Evolutionary conservation across 2,329 filamentous ascomycete species (phyloP).

Genomic region (Cladosporium sp.): DNA sequence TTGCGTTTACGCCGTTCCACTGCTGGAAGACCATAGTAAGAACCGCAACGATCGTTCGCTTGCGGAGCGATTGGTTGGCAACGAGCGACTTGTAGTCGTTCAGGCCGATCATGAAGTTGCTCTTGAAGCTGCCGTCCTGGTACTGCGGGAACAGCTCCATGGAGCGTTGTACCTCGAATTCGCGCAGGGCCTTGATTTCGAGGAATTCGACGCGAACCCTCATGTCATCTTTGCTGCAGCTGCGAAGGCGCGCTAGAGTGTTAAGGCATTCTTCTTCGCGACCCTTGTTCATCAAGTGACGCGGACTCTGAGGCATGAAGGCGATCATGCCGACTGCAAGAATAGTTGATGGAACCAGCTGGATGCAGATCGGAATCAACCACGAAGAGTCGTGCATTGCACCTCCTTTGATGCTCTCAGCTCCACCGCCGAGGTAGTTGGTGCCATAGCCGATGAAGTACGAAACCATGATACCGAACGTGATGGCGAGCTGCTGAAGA

Average conservation of each 20-base stretch:
- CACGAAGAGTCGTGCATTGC: conserved; percentile 63
- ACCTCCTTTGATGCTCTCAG: not conserved
- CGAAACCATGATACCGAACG: conserved; percentile 46
- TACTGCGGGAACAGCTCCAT: conserved; percentile 66
- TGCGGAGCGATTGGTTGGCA: conserved; percentile 64
- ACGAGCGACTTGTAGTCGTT: conserved; percentile 49
- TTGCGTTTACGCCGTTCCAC: conserved; percentile 22
- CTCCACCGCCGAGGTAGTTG: conserved; percentile 54
- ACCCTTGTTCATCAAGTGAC: conserved; percentile 70
- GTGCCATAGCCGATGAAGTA: conserved; percentile 45
- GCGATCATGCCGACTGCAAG: conserved; percentile 67
- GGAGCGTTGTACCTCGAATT: conserved; percentile 72
- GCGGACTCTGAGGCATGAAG: conserved; percentile 77
- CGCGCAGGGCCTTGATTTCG: conserved; percentile 76
- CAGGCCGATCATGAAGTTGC: conserved; percentile 26
- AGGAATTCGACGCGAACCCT: conserved; percentile 73
- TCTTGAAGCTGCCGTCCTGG: conserved; percentile 25
- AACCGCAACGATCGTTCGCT: conserved; percentile 59
- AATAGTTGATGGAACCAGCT: conserved; percentile 65
- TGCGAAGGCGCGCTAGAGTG: conserved; percentile 65
- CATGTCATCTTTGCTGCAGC: conserved; percentile 61
- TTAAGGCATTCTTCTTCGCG: conserved; percentile 67
- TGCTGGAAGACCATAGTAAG: conserved; percentile 34
- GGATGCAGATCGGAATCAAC: conserved; percentile 68
- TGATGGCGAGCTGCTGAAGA: conserved; percentile 63